Evolutionary conservation across 2,329 filamentous ascomycete genomes (phyloP), one percentile per base, ranked within the genome.

Genomic region (Trichophyton simii): DNA sequence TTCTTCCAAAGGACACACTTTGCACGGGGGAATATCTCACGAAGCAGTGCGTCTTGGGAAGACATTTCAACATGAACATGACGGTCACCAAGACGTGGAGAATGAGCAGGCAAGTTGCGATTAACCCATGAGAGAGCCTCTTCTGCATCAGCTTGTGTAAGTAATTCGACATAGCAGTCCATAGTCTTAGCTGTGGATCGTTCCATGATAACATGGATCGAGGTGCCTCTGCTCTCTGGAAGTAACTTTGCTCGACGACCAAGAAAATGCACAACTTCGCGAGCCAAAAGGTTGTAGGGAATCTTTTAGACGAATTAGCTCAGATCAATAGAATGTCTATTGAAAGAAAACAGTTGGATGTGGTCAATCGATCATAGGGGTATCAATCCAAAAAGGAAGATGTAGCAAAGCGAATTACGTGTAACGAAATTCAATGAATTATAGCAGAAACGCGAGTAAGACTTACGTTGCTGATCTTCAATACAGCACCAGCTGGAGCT

Each of bases 151-250:
- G 63, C 61, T 1, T 60, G 44, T 3, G 68, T 71, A 2, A 66
- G 59, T 41, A 82, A 74, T 61, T 83, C 80, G 44, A 80, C 73
- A 65, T 74, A 83, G 63, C 75, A 78, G 59, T 82, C 79, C 75
- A 79, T 79, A 0, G 80, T 82, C 71, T 82, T 82, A 18, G 78
- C 79, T n/a, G 79, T 81, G 22, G 77, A 75, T 22, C 80, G 78
- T 64, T 83, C 80, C 80, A 82, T 82, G 62, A 82, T 79, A 64
- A 83, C 80, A 65, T 82, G 80, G n/a, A 82, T 72, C 0, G 79
- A 72, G 50, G 72, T 76, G 31, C 77, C 79, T 18, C 71, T 64
- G 3, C 70, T 66, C 3, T 71, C 65, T 4, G 68, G 66, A 18
- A 78, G 65, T 41, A 77, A 67, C 15, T 72, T 71, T 41, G 77